Percentiles rank a stretch among this genome's conserved stretches.
phyloP scores from a whole-genome alignment of 495 filamentous ascomycete genomes.

The Aspergillus funiculosus region DNA sequence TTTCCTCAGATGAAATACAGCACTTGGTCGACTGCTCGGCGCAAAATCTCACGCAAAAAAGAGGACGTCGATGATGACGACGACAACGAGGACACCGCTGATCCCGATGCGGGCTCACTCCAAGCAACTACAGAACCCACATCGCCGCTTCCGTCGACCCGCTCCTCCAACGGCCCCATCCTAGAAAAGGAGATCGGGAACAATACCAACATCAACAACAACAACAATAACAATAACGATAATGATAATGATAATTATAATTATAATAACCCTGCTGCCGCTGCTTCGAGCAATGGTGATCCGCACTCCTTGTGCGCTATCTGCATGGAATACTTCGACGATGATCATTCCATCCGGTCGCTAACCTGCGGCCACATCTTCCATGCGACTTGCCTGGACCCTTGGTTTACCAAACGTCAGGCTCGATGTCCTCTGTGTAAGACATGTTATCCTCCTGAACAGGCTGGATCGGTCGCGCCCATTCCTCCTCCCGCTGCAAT shows the following conservation, averaged over 20 bases:
- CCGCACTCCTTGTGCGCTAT: constrained; percentile 60
- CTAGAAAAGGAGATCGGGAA: constrained; percentile 35
- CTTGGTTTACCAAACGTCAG: constrained; percentile 87
- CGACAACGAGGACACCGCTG: background rate
- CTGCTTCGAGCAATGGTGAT: constrained; percentile 58
- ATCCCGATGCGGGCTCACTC: background rate
- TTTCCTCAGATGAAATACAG: constrained; percentile 89
- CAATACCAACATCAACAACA: too few species aligned
- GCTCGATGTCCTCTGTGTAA: constrained; percentile 98
- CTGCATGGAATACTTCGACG: constrained; percentile 80
- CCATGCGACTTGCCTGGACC: constrained; percentile 89
- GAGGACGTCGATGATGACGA: background rate
- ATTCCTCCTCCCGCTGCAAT: constrained; percentile 6
- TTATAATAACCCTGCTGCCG: too few species aligned
- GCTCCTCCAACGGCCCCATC: background rate
- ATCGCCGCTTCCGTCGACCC: background rate
- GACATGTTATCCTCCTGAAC: constrained; percentile 33
- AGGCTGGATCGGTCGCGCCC: background rate
- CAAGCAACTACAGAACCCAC: background rate
- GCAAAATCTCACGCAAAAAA: background rate
- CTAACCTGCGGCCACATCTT: constrained; percentile 94
- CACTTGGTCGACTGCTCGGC: constrained; percentile 57
- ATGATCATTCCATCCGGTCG: constrained; percentile 81
- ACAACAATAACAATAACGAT: background rate
- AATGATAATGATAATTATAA: too few species aligned